Base-by-base conservation (phyloP, 495 filamentous ascomycete species). In the Lophium mytilinum region DNA sequence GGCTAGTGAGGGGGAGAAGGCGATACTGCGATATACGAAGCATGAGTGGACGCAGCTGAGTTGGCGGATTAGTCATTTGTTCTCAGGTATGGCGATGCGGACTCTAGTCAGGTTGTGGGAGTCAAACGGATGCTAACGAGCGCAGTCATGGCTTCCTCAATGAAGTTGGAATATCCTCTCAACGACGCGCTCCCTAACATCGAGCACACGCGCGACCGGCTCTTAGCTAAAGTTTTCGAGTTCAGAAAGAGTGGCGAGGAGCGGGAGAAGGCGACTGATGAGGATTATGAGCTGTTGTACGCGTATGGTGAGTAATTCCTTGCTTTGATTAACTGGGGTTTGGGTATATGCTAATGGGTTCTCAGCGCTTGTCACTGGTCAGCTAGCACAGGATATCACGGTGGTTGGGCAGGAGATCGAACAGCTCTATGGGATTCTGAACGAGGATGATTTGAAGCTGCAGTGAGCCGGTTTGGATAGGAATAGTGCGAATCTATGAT, bases 91-190 rank as follows among this genome's bases (percentile, higher is more conserved):
- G 75, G n/a, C n/a, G n/a, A n/a, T n/a, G n/a, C n/a, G n/a, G n/a
- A n/a, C n/a, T n/a, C n/a, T n/a, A n/a, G n/a, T 30, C 24, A 30
- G 24, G 24, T 30, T 6, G 24, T 30, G 40, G 42, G 9, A n/a
- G n/a, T n/a, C n/a, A n/a, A n/a, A n/a, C 37, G n/a, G 14, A 11
- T 34, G 61, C 67, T 70, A 43, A 70, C 42, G 0, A 8, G 17
- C 35, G 19, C 9, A 86, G 91, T 96, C 1, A 80, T 98, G 59
- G 93, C 92, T 1, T 91, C 87, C 1, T 93, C 88, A 1, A 81
- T 97, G 69, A 93, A 93, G 74, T 78, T 97, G 0, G 91, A 94
- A 66, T 96, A 95, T 60, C 92, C 93, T 0, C 73, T 98, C 39
- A 94, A 86, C 21, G 89, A 94, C 62, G 86, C 85, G 19, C 71